These are phyloP conservation scores for Podila clonocystis DNA, from an alignment of 192 early-diverging fungal species.

Conservation along the genomic window DNA sequence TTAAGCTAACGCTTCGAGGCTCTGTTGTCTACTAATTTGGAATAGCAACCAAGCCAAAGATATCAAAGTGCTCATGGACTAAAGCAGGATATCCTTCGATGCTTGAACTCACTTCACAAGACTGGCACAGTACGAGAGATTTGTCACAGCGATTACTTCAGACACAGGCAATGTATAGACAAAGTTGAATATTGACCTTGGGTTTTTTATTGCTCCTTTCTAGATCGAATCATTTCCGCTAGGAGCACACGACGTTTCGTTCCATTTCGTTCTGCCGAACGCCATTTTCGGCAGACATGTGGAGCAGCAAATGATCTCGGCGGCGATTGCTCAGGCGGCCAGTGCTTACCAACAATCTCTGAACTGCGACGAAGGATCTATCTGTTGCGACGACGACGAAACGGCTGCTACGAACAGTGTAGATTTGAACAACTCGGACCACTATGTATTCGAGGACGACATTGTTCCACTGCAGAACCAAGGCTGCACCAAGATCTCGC, in stretches of 20 bases:
- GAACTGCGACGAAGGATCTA: conserved; percentile 6
- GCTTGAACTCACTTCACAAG: conserved; percentile 17
- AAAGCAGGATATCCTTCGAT: conserved; percentile 42
- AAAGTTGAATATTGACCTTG: not conserved
- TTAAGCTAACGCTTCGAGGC: not conserved
- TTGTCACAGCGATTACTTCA: not conserved
- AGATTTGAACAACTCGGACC: conserved; percentile 23
- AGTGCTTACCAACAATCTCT: conserved; percentile 33
- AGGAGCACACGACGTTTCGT: conserved; percentile 32
- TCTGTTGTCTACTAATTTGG: not conserved
- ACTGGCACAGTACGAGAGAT: conserved; percentile 28
- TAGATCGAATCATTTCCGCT: conserved; percentile 39
- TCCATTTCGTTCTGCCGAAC: conserved; percentile 36
- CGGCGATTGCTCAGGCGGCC: conserved; percentile 34
- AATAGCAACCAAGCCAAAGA: conserved; percentile 47
- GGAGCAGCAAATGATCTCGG: conserved; percentile 47
- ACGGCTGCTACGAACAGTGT: not conserved
- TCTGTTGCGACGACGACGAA: conserved; percentile 5
- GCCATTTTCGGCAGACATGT: conserved; percentile 24
- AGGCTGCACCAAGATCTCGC: conserved; percentile 14
- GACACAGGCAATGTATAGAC: not conserved
- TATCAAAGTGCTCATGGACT: conserved; percentile 45
- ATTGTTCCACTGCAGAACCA: conserved; percentile 34
- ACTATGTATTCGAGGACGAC: conserved; percentile 39
- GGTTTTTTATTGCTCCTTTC: not conserved